These are phyloP conservation scores for Camelina laxa DNA, from an alignment of 345 rosid species.

Conservation along the genomic window DNA sequence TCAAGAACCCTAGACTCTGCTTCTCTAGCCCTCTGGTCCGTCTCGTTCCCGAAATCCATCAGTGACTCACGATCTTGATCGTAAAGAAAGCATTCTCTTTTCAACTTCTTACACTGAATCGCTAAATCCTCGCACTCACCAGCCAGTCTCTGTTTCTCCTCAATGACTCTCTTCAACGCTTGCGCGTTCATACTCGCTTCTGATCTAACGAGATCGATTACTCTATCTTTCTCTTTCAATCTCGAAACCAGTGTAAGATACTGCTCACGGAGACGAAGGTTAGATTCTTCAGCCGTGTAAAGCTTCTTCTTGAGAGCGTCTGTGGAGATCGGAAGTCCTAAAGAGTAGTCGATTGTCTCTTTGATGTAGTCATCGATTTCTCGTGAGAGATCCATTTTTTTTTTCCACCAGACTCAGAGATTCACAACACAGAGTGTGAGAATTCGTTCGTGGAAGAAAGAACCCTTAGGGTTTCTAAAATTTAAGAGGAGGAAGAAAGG, in stretches of 20 bases:
- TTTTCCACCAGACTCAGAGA: background rate
- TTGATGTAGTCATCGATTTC: constrained; percentile 61
- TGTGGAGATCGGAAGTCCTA: constrained; percentile 64
- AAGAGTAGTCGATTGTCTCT: constrained; percentile 59
- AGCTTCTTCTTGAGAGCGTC: constrained; percentile 61
- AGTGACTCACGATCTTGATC: constrained; percentile 74
- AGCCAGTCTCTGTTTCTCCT: constrained; percentile 76
- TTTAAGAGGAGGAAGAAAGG: background rate
- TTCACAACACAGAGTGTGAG: background rate
- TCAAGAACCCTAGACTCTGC: constrained; percentile 66
- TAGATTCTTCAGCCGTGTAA: constrained; percentile 58
- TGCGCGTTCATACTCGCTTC: constrained; percentile 74
- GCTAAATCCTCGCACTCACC: constrained; percentile 69
- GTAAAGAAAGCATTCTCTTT: constrained; percentile 72
- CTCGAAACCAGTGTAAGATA: constrained; percentile 46
- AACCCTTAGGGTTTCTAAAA: constrained; percentile 25
- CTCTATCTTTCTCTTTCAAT: constrained; percentile 58
- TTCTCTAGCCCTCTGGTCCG: constrained; percentile 70
- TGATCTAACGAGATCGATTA: constrained; percentile 62
- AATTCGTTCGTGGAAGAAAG: background rate
- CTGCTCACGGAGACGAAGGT: constrained; percentile 58
- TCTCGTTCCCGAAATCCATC: constrained; percentile 93
- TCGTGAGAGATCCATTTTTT: constrained; percentile 59
- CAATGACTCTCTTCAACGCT: constrained; percentile 80
- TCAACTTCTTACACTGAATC: constrained; percentile 71